Conservation (phyloP, 352 stramenopile species). For the Elongisporangium senticosum region DNA sequence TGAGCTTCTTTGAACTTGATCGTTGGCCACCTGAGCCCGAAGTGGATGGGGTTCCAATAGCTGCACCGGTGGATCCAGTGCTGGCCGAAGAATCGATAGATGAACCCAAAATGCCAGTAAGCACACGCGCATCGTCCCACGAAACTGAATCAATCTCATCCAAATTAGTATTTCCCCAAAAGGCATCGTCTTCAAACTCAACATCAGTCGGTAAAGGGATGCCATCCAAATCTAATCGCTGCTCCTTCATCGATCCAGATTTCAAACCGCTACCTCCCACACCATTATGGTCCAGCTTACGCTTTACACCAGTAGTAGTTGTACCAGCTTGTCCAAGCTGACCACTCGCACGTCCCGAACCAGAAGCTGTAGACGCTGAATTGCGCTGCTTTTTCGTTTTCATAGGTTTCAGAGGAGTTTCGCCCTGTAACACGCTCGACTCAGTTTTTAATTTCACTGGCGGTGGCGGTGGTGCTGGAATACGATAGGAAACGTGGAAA, state of each 20-base stretch:
- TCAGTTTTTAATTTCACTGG: conserved; percentile 25
- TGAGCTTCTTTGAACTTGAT: conserved; percentile 50
- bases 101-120: conserved; percentile 55
- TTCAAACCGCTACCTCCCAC: conserved; percentile 19
- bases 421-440: conserved; percentile 13
- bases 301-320: conserved; percentile 37
- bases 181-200: conserved; percentile 78
- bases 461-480: conserved; percentile 36
- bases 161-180: conserved; percentile 85
- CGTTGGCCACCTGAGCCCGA: conserved; percentile 12
- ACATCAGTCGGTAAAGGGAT: conserved; percentile 66
- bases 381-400: conserved; percentile 65
- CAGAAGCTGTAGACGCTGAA: conserved; percentile 11
- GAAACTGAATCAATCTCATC: conserved; percentile 77
- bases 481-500: conserved; percentile 65
- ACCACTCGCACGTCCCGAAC: conserved; percentile 7
- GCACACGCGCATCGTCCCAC: conserved; percentile 74
- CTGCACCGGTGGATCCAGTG: conserved; percentile 12
- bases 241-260: conserved; percentile 42
- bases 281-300: conserved; percentile 48
- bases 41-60: conserved; percentile 9
- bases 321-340: background rate
- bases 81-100: conserved; percentile 19
- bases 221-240: conserved; percentile 69
- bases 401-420: conserved; percentile 20